These are phyloP conservation scores for Sordariomycetes sp. DNA, from an alignment of 2,329 filamentous ascomycete genomes.

Conservation along the genomic window DNA sequence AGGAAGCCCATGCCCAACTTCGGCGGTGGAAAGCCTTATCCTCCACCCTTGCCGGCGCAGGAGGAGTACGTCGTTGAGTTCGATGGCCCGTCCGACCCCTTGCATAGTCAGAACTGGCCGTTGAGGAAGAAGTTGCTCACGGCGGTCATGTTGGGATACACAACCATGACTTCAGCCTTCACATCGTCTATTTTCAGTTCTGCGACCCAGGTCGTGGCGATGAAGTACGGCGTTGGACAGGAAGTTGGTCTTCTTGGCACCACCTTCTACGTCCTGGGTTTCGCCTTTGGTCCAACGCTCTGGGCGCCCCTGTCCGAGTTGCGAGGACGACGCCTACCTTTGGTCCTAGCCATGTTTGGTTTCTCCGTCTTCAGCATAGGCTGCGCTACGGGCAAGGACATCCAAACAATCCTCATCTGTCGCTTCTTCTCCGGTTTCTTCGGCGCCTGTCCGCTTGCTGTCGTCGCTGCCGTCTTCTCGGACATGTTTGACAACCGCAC, in stretches of 20 bases:
- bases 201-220: slow-evolving; percentile 48
- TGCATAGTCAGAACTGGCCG: slow-evolving; percentile 85
- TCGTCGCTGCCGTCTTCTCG: slow-evolving; percentile 62
- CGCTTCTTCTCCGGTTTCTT: slow-evolving; percentile 69
- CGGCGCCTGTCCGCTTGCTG: slow-evolving; percentile 58
- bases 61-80: slow-evolving; percentile 82
- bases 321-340: slow-evolving; percentile 54
- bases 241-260: slow-evolving; percentile 58
- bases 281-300: slow-evolving; percentile 62
- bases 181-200: slow-evolving; percentile 68
- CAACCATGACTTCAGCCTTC: slow-evolving; percentile 63
- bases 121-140: slow-evolving; percentile 66
- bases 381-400: slow-evolving; percentile 55
- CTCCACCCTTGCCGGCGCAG: slow-evolving; percentile 57
- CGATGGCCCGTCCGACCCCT: slow-evolving; percentile 70
- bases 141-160: slow-evolving; percentile 61
- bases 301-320: slow-evolving; percentile 69
- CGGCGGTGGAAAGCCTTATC: slow-evolving; percentile 66
- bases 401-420: slow-evolving; percentile 61
- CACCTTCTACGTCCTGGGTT: slow-evolving; percentile 62
- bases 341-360: slow-evolving; percentile 54
- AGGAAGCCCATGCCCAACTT: slow-evolving; percentile 56
- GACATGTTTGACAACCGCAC: slow-evolving; percentile 62
- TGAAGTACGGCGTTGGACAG: slow-evolving; percentile 48
- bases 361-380: slow-evolving; percentile 62